These are phyloP conservation scores for Lactifluus hygrophoroides DNA, from an alignment of 768 basidiomycete genomes.

Conservation along the genomic window DNA sequence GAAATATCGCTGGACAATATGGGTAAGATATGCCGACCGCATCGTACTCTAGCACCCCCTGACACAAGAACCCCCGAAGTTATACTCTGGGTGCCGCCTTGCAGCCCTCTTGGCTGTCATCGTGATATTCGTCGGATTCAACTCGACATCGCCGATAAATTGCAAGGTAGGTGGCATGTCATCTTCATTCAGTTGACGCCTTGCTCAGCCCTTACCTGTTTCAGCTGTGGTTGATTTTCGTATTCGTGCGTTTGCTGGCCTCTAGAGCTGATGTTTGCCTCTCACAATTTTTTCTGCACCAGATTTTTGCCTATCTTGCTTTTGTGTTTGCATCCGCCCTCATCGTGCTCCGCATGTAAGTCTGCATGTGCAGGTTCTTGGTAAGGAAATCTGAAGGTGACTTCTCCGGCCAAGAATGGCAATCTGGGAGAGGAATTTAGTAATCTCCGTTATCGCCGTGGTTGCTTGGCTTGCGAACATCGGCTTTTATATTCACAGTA, in stretches of 20 bases:
- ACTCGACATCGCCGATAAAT: not conserved
- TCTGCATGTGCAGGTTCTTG: not conserved
- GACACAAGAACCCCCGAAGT: not conserved
- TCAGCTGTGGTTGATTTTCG: conserved; percentile 1
- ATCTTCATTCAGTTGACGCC: not conserved
- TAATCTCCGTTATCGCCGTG: not conserved
- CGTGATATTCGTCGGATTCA: conserved; percentile 11
- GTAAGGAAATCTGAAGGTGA: not conserved
- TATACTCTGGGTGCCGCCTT: conserved; percentile 15
- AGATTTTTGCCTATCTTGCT: conserved; percentile 15
- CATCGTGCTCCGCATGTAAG: conserved; percentile 16
- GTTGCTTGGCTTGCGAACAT: conserved; percentile 6
- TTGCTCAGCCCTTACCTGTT: not conserved
- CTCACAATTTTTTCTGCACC: not conserved
- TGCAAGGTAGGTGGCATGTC: conserved; percentile 3
- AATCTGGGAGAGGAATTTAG: conserved; percentile 7
- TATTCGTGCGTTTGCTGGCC: not conserved
- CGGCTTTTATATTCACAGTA: conserved; percentile 8
- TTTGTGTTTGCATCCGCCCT: conserved; percentile 16
- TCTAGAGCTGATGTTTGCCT: not conserved
- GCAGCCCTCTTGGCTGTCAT: conserved; percentile 8
- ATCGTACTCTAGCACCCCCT: not conserved
- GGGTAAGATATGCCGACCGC: not conserved
- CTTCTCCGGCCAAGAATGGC: not conserved
- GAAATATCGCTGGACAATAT: conserved; percentile 14